These are phyloP conservation scores for Pythium volutum DNA, from an alignment of 352 stramenopile genomes.

Conservation along the genomic window DNA sequence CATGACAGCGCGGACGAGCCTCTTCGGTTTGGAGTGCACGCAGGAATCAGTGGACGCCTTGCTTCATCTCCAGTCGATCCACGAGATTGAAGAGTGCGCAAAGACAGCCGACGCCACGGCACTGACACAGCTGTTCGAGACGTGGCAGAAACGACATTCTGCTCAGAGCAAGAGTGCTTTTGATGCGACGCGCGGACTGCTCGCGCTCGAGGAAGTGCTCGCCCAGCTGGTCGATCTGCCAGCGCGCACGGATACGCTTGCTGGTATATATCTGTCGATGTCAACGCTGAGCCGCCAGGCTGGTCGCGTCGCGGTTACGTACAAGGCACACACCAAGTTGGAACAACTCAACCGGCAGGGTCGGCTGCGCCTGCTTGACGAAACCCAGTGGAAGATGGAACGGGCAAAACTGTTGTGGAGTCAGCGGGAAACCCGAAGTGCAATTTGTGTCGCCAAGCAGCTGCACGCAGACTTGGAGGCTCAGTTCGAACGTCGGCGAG, in stretches of 20 bases:
- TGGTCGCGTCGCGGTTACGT: slow-evolving; percentile 60
- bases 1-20: slow-evolving; percentile 47
- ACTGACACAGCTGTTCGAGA: slow-evolving; percentile 26
- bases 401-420: slow-evolving; percentile 78
- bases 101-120: not conserved
- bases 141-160: slow-evolving; percentile 37
- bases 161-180: slow-evolving; percentile 33
- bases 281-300: slow-evolving; percentile 60
- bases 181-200: slow-evolving; percentile 50
- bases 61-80: slow-evolving; percentile 53
- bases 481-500: slow-evolving; percentile 24
- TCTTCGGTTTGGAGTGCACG: slow-evolving; percentile 66
- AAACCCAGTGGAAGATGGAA: slow-evolving; percentile 67
- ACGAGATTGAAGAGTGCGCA: slow-evolving; percentile 53
- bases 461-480: slow-evolving; percentile 41
- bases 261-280: slow-evolving; percentile 55
- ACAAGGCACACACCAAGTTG: slow-evolving; percentile 59
- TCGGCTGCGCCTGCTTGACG: slow-evolving; percentile 35
- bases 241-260: slow-evolving; percentile 26
- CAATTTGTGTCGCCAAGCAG: slow-evolving; percentile 69
- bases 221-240: slow-evolving; percentile 36
- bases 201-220: slow-evolving; percentile 63
- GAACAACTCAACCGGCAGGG: slow-evolving; percentile 44
- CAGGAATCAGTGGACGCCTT: slow-evolving; percentile 58
- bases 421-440: slow-evolving; percentile 66